These are phyloP conservation scores for Carex scoparia DNA, from an alignment of 176 grass and related monocot species.

Conservation along the genomic window DNA sequence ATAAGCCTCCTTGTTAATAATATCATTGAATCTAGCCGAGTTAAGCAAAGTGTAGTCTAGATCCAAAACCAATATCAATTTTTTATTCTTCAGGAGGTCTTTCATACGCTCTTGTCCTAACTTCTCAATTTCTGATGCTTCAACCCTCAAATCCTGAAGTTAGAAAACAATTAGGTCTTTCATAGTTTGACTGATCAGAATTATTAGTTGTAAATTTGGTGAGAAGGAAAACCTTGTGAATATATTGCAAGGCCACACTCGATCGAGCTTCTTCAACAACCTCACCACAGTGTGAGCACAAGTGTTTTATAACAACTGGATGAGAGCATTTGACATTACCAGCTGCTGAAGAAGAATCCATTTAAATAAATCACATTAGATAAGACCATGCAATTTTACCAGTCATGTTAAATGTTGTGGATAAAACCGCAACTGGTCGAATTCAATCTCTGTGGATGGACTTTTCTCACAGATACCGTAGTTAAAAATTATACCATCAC, in stretches of 20 bases:
- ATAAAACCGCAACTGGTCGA: background rate
- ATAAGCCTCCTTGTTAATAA: background rate
- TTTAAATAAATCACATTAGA: background rate
- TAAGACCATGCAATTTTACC: background rate
- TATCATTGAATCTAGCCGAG: no score
- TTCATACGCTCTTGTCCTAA: constrained; percentile 44
- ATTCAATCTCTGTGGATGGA: background rate
- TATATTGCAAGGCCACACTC: constrained; percentile 69
- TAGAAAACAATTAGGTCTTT: background rate
- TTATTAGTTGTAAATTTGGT: background rate
- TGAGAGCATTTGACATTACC: constrained; percentile 10
- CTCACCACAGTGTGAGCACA: background rate
- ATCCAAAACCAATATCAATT: no score
- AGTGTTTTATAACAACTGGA: constrained; percentile 17
- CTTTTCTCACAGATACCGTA: background rate
- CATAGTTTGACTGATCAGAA: background rate
- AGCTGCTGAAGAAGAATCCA: background rate
- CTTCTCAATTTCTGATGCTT: constrained; percentile 62
- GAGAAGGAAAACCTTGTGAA: constrained; percentile 48
- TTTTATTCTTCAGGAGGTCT: background rate
- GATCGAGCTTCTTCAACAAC: constrained; percentile 44
- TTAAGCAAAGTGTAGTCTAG: no score
- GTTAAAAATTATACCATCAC: background rate
- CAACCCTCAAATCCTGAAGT: constrained; percentile 61
- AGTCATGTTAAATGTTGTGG: background rate